These are phyloP conservation scores for Amanita jacksonii DNA, from an alignment of 768 basidiomycete species.

Conservation along the genomic window DNA sequence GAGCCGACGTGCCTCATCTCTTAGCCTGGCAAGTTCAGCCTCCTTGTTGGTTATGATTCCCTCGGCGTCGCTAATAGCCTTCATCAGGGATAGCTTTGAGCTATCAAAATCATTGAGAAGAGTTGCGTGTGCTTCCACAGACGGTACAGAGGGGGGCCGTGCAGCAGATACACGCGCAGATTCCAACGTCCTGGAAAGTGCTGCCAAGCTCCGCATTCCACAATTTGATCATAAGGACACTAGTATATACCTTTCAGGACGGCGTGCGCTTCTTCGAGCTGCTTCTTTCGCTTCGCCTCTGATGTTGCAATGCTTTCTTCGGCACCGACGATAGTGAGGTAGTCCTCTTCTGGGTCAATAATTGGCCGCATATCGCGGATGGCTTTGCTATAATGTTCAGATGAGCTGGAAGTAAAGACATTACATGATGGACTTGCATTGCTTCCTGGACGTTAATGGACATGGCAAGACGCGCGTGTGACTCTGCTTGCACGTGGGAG, in stretches of 20 bases:
- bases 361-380: constrained; percentile 62
- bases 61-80: constrained; percentile 69
- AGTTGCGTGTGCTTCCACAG: constrained; percentile 49
- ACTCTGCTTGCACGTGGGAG: neutral
- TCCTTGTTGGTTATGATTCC: constrained; percentile 55
- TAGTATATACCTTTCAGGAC: constrained; percentile 46
- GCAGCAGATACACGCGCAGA: constrained; percentile 62
- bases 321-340: constrained; percentile 61
- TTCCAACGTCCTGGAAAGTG: constrained; percentile 54
- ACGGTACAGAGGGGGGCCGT: constrained; percentile 61
- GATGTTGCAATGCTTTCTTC: constrained; percentile 59
- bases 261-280: constrained; percentile 56
- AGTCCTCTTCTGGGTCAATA: constrained; percentile 75
- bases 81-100: constrained; percentile 54
- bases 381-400: constrained; percentile 37
- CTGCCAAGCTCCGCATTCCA: constrained; percentile 25
- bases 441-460: constrained; percentile 39
- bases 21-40: constrained; percentile 57
- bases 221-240: no score
- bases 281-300: constrained; percentile 50
- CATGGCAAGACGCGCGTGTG: constrained; percentile 13
- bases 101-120: constrained; percentile 58
- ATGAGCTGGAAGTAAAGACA: neutral
- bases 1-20: constrained; percentile 49
- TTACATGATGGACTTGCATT: constrained; percentile 22